These are phyloP conservation scores for Dalbergia oliveri DNA, from an alignment of 306 rosid species.

Conservation along the genomic window DNA sequence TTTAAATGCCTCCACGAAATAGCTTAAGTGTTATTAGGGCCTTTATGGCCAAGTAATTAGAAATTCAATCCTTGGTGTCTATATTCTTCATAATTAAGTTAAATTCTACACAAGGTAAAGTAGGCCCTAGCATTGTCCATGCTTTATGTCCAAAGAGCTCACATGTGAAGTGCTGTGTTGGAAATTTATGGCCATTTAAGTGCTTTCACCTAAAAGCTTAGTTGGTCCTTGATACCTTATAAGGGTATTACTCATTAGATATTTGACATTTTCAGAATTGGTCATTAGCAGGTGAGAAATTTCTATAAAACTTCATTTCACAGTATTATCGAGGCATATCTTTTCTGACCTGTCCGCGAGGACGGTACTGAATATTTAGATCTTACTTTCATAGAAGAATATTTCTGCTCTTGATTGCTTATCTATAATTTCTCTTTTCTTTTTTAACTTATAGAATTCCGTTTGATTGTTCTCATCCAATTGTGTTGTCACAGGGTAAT, in stretches of 20 bases:
- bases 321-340: slow-evolving; percentile 23
- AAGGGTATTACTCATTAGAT: background rate
- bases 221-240: slow-evolving; percentile 9
- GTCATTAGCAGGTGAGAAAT: slow-evolving; percentile 9
- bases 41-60: background rate
- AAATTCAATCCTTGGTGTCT: slow-evolving; percentile 1
- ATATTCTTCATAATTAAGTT: slow-evolving; percentile 1
- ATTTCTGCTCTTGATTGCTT: slow-evolving; percentile 45
- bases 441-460: slow-evolving; percentile 39
- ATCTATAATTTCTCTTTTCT: slow-evolving; percentile 35
- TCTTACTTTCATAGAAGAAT: slow-evolving; percentile 48
- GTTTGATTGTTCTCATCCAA: slow-evolving; percentile 39
- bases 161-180: background rate
- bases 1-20: slow-evolving; percentile 1
- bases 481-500: slow-evolving; percentile 61
- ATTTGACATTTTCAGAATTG: slow-evolving; percentile 24
- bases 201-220: slow-evolving; percentile 31
- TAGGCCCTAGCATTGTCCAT: slow-evolving; percentile 9
- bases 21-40: slow-evolving; percentile 2
- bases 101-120: slow-evolving; percentile 21
- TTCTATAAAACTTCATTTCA: slow-evolving; percentile 10
- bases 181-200: slow-evolving; percentile 7
- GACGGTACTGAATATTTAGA: slow-evolving; percentile 20
- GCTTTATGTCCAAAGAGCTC: slow-evolving; percentile 35
- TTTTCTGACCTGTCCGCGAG: slow-evolving; percentile 17